phyloP scores from a whole-genome alignment of 352 stramenopile species.

The Pythium insidiosum region DNA sequence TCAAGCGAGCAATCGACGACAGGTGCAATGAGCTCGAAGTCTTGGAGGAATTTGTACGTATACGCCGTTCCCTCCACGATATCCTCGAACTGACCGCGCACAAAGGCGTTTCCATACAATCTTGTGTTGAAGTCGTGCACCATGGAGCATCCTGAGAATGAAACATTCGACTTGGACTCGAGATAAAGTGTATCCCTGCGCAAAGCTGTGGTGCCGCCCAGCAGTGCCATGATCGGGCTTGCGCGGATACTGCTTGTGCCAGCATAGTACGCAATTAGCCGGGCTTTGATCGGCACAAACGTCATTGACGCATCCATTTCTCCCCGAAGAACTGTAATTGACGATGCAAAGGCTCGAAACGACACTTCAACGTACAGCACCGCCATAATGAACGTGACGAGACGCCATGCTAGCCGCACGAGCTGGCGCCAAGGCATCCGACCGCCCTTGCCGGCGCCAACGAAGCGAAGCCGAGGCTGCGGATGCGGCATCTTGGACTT shows the following conservation, averaged over 20 bases:
- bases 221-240: slow-evolving; percentile 15
- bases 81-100: slow-evolving; percentile 17
- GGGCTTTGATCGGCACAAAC: slow-evolving; percentile 5
- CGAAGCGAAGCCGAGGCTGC: too few species aligned
- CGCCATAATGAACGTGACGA: slow-evolving; percentile 19
- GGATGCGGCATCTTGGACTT: too few species aligned
- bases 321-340: slow-evolving; percentile 13
- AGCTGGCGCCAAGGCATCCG: too few species aligned
- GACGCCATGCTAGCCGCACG: slow-evolving; percentile 13
- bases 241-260: slow-evolving; percentile 17
- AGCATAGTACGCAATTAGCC: slow-evolving; percentile 21
- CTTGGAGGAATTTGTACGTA: slow-evolving; percentile 21
- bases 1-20: slow-evolving; percentile 33
- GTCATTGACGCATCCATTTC: slow-evolving; percentile 10
- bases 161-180: slow-evolving; percentile 2
- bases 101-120: slow-evolving; percentile 23
- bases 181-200: slow-evolving; percentile 28
- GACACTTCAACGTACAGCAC: slow-evolving; percentile 23
- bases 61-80: slow-evolving; percentile 22
- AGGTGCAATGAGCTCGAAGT: slow-evolving; percentile 27
- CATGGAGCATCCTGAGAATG: slow-evolving; percentile 11
- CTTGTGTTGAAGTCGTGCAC: not conserved
- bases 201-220: slow-evolving; percentile 21
- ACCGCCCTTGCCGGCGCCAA: too few species aligned
- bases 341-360: slow-evolving; percentile 15